Percentiles rank a stretch among this genome's conserved stretches.
These are phyloP conservation scores for Fagus sylvatica DNA, from an alignment of 306 rosid genomes.

Conservation along the genomic window DNA sequence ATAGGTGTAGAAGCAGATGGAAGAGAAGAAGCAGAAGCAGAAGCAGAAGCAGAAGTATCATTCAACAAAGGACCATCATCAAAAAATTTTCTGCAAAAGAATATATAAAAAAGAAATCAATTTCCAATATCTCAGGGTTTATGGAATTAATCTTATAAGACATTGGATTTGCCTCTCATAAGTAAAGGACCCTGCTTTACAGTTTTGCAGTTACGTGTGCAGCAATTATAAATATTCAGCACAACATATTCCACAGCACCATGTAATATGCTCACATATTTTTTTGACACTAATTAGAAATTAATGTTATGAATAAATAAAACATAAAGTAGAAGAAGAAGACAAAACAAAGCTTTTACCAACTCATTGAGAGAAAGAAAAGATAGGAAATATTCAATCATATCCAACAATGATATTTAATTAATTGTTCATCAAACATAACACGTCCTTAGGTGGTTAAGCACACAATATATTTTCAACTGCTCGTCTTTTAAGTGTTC, in stretches of 20 bases:
- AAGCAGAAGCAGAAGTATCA: constrained; percentile 20
- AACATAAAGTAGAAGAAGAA: background rate
- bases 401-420: background rate
- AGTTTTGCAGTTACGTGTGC: background rate
- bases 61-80: constrained; percentile 34
- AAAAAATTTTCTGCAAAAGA: constrained; percentile 53
- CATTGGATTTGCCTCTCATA: background rate
- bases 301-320: background rate
- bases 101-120: constrained; percentile 20
- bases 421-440: background rate
- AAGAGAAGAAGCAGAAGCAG: constrained; percentile 24
- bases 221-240: background rate
- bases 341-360: background rate
- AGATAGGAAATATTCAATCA: background rate
- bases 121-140: constrained; percentile 3
- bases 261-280: background rate
- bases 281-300: background rate
- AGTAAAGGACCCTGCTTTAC: background rate
- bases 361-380: background rate
- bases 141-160: background rate
- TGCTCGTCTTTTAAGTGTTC: background rate
- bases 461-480: background rate
- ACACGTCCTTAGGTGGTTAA: background rate
- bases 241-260: background rate
- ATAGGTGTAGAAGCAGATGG: background rate